Percentiles rank a stretch among this genome's conserved stretches.
These are phyloP conservation scores for Fusarium heterosporum DNA, from an alignment of 2,329 filamentous ascomycete species.

Conservation along the genomic window DNA sequence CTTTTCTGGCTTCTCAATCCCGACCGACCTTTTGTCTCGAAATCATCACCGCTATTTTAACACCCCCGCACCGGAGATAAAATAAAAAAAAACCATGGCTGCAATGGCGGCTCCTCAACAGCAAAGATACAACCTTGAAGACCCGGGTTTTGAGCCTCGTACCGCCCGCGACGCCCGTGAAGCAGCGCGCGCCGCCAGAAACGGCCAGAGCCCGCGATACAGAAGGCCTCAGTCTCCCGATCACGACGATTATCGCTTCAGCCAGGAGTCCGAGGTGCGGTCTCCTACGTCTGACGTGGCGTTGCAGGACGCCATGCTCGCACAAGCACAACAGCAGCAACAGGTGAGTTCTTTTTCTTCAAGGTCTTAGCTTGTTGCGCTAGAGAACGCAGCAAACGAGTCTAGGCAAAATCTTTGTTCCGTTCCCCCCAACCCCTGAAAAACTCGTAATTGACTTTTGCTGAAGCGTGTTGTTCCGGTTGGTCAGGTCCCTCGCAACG, in stretches of 20 bases:
- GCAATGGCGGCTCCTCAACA: conserved; percentile 36
- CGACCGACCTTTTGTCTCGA: background rate
- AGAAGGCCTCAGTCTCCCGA: conserved; percentile 44
- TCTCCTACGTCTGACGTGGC: conserved; percentile 47
- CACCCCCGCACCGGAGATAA: background rate
- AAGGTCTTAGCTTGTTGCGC: background rate
- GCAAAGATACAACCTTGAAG: conserved; percentile 35
- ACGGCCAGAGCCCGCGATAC: conserved; percentile 43
- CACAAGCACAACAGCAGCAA: conserved; percentile 46
- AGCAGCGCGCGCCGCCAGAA: conserved; percentile 41
- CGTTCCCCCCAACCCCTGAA: conserved; percentile 1
- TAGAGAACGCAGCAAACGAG: background rate
- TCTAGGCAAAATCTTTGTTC: conserved; percentile 29
- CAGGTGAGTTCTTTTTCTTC: conserved; percentile 33
- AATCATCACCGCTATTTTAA: conserved; percentile 6
- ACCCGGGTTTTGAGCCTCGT: conserved; percentile 39
- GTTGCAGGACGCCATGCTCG: conserved; percentile 47
- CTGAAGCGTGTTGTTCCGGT: conserved; percentile 47
- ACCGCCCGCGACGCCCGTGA: conserved; percentile 45
- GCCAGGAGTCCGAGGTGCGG: conserved; percentile 42
- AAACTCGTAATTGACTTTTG: conserved; percentile 22
- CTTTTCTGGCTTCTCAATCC: background rate
- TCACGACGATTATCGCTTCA: conserved; percentile 43
- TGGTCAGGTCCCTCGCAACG: conserved; percentile 39
- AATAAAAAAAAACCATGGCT: conserved; percentile 21